Evolutionary conservation across 305 asterid species (phyloP).

Genomic region (Nicotiana rustica): DNA sequence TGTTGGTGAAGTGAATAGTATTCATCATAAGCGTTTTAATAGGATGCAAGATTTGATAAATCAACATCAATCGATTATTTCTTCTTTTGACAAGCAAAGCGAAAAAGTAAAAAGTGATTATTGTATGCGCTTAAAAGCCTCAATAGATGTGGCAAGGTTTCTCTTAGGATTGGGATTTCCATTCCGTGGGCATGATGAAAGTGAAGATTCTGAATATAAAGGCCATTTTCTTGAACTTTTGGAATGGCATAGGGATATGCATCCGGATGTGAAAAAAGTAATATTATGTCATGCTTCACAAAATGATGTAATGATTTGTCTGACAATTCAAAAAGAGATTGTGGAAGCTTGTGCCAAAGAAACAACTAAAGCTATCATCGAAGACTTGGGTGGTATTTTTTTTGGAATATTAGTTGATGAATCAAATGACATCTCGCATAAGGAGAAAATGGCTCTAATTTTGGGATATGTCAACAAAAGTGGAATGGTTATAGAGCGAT

Average conservation of each 20-base stretch:
- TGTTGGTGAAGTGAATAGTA: not conserved
- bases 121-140: not conserved
- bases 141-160: not conserved
- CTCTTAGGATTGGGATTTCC: not conserved
- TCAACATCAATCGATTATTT: not conserved
- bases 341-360: not conserved
- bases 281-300: conserved; percentile 2
- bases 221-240: not conserved
- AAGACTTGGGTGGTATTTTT: not conserved
- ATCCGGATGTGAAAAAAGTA: not conserved
- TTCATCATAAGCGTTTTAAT: not conserved
- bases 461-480: not conserved
- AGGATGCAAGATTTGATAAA: conserved; percentile 4
- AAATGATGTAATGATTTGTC: not conserved
- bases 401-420: not conserved
- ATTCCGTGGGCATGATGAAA: not conserved
- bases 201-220: not conserved
- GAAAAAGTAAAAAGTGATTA: not conserved
- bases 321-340: not conserved
- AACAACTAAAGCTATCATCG: not conserved
- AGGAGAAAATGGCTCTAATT: not conserved
- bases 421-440: not conserved
- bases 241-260: not conserved
- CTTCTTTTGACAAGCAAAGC: not conserved
- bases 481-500: not conserved